These are phyloP conservation scores for Golubevia sp. DNA, from an alignment of 1,284 basidiomycete genomes.

Conservation along the genomic window DNA sequence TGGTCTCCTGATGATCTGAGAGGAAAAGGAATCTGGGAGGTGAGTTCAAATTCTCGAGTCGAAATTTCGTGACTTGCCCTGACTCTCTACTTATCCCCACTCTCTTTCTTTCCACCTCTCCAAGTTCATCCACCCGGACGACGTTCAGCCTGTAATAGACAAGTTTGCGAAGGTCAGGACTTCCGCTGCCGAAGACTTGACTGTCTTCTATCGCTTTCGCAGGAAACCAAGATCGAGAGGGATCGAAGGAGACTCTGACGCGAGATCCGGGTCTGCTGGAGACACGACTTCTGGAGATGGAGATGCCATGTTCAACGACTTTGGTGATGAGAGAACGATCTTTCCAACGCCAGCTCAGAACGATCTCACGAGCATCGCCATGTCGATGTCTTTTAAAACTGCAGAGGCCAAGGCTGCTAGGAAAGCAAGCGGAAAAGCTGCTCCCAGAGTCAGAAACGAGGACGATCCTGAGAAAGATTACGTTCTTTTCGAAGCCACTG, in stretches of 20 bases:
- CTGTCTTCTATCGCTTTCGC: constrained; percentile 47
- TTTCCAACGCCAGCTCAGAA: background rate
- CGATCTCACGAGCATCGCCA: background rate
- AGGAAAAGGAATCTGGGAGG: constrained; percentile 13
- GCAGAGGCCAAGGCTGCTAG: background rate
- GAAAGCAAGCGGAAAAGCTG: background rate
- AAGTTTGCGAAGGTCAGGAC: constrained; percentile 5
- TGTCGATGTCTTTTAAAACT: background rate
- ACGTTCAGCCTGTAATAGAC: constrained; percentile 6
- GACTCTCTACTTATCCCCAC: background rate
- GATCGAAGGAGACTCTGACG: constrained; percentile 1
- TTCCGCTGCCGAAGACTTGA: constrained; percentile 26
- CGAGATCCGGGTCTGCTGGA: constrained; percentile 1
- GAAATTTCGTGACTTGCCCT: constrained; percentile 25
- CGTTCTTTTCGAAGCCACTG: constrained; percentile 46
- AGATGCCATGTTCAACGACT: background rate
- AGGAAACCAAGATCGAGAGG: constrained; percentile 17
- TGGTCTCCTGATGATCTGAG: constrained; percentile 44
- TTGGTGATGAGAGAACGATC: background rate
- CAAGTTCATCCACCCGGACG: constrained; percentile 43
- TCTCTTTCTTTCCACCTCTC: background rate
- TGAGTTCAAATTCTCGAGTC: no score
- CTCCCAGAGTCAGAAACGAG: constrained; percentile 2
- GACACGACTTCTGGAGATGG: constrained; percentile 5
- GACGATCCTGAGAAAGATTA: constrained; percentile 18